Evolutionary conservation across 192 early-diverging fungal species (phyloP).

Genomic region (Coemansia sp.): DNA sequence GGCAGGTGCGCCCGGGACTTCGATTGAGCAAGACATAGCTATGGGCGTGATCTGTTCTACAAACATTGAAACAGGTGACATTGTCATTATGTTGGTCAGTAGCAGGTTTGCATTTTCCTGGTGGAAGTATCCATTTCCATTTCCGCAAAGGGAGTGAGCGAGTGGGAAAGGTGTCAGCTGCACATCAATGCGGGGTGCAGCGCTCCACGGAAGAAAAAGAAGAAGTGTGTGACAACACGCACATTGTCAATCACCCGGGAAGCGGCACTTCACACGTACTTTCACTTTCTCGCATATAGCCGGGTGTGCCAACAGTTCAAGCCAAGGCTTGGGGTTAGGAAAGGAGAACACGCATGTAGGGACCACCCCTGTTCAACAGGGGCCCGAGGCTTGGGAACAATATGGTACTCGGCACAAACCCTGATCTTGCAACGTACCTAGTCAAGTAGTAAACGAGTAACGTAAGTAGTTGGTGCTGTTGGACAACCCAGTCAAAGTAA

Average conservation of each 20-base stretch:
- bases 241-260: background rate
- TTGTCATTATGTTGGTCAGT: background rate
- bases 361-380: background rate
- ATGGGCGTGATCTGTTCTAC: background rate
- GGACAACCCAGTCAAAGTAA: background rate
- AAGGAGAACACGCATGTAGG: background rate
- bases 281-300: background rate
- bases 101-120: background rate
- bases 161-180: background rate
- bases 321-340: background rate
- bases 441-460: background rate
- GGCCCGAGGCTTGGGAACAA: background rate
- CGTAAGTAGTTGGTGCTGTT: background rate
- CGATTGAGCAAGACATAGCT: conserved; percentile 31
- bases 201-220: background rate
- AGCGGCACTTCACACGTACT: background rate
- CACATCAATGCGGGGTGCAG: background rate
- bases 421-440: background rate
- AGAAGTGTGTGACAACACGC: no score
- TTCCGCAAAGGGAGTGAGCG: background rate
- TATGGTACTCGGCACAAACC: background rate
- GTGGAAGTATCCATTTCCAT: background rate
- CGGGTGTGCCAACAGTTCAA: background rate
- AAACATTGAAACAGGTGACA: background rate
- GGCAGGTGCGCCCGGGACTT: conserved; percentile 36